Base-by-base conservation (phyloP, 2,329 filamentous ascomycete genomes). In the Paradendryphiella salina region DNA sequence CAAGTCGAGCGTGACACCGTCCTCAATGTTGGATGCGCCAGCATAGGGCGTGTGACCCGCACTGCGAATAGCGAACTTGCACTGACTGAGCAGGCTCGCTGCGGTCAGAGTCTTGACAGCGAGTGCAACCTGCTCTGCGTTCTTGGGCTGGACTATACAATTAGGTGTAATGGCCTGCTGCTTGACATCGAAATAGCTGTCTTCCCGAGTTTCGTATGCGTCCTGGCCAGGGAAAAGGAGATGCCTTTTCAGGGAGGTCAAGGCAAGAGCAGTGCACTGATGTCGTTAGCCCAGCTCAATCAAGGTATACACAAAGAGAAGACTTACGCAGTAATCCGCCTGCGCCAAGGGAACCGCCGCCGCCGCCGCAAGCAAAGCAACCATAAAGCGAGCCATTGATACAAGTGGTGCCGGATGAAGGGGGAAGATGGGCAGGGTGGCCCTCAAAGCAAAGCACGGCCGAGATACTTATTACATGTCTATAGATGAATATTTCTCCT, bases 1-100 rank as follows among this genome's bases (percentile, higher is more conserved):
- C 35, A 70, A 20, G 26, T 71, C 66, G 13, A 69, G 52, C 0
- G 64, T 67, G 3, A 71, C 61, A 4, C 67, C 67, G 20, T 59
- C 49, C 8, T 66, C 43, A 13, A 69, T 68, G 8, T 68, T 68
- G 0, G 64, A 64, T 6, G 62, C 60, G 10, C 66, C 67, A 18
- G 55, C 52, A 35, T 60, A 61, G 1, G 57, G 60, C 4, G 57
- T 63, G 23, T 68, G 65, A 13, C 67, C 63, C 8, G 60, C 63
- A 32, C 63, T 63, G 3, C 62, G 63, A 20, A 66, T 56, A 0
- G 64, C 64, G 26, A 66, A 64, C 10, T 56, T 56, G 54, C 62
- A 63, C 0, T 39, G 38, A 23, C 50, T 56, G 3, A 28, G 13
- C 3, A 26, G 34, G 23, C 39, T 49, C 2, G 44, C 37, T 3